A percentile compares a stretch with the other conserved stretches of the same genome.
phyloP scores from a whole-genome alignment of 1,284 basidiomycete species.

The Irpex rosettiformis region DNA sequence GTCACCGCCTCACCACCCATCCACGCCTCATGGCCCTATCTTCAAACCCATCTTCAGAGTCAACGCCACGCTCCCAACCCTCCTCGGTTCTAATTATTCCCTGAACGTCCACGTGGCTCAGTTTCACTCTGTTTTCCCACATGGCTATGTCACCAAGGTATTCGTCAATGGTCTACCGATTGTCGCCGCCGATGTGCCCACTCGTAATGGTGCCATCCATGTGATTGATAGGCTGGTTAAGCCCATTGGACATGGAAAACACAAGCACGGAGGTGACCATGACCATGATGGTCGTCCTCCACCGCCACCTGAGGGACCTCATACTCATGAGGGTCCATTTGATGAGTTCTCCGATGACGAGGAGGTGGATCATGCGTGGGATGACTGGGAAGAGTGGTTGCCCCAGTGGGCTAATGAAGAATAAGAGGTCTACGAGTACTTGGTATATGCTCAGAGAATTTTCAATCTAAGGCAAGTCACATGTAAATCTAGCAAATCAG shows the following conservation, averaged over 20 bases:
- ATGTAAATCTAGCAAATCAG: too few relatives aligned
- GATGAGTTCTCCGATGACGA: constrained; percentile 14
- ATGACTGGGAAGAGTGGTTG: constrained; percentile 60
- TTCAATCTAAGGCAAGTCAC: too few relatives aligned
- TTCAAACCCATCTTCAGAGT: constrained; percentile 34
- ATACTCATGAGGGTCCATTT: neutral
- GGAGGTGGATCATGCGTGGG: constrained; percentile 39
- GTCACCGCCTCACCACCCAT: constrained; percentile 8
- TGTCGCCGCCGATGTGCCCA: constrained; percentile 48
- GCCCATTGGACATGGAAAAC: constrained; percentile 28
- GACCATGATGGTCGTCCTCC: neutral
- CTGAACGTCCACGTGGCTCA: constrained; percentile 50
- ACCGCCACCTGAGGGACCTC: neutral
- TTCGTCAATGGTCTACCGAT: constrained; percentile 51
- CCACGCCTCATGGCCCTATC: constrained; percentile 24
- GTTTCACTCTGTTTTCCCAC: constrained; percentile 37
- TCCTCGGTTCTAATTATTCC: constrained; percentile 41
- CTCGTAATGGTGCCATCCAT: constrained; percentile 64
- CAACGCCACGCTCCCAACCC: constrained; percentile 46
- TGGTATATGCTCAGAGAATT: too few relatives aligned
- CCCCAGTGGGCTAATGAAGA: constrained; percentile 34
- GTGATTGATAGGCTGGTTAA: constrained; percentile 48
- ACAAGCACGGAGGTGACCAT: neutral
- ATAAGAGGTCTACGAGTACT: constrained; percentile 7
- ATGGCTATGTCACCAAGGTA: constrained; percentile 41